Evolutionary conservation across 805 yeast genomes (phyloP).

Genomic region (Pichia cephalocereana): DNA sequence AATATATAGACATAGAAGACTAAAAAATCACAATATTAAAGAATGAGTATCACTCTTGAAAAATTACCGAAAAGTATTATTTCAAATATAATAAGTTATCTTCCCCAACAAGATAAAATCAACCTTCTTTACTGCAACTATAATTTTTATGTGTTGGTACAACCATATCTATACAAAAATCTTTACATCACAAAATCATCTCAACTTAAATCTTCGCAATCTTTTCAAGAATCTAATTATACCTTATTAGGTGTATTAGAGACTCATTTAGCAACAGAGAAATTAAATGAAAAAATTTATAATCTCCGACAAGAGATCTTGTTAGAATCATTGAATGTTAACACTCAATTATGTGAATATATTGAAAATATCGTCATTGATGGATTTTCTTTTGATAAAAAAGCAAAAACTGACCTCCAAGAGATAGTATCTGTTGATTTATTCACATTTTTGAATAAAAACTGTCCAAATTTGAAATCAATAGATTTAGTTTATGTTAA

Average conservation of each 20-base stretch:
- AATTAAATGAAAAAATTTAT: conserved; percentile 30
- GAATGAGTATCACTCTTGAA: conserved; percentile 1
- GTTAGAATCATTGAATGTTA: conserved; percentile 27
- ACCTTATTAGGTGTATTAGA: conserved; percentile 32
- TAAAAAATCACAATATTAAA: not conserved
- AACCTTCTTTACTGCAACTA: conserved; percentile 26
- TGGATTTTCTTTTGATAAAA: conserved; percentile 16
- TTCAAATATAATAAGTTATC: conserved; percentile 15
- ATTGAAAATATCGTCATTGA: conserved; percentile 30
- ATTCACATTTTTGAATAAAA: not conserved
- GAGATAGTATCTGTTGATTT: conserved; percentile 2
- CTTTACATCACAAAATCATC: conserved; percentile 22
- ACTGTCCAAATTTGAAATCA: conserved; percentile 10
- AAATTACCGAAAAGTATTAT: conserved; percentile 18
- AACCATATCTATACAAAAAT: conserved; percentile 28
- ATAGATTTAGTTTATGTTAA: not conserved
- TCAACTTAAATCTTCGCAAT: conserved; percentile 17
- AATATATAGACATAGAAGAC: no score
- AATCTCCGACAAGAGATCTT: conserved; percentile 33
- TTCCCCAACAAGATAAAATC: conserved; percentile 33
- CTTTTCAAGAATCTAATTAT: conserved; percentile 27
- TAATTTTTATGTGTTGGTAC: conserved; percentile 22
- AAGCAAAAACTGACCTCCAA: conserved; percentile 1
- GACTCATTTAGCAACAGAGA: conserved; percentile 25
- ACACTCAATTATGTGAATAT: conserved; percentile 25